Evolutionary conservation across 192 early-diverging fungal species (phyloP).

Genomic region (Spizellomyces sp.): DNA sequence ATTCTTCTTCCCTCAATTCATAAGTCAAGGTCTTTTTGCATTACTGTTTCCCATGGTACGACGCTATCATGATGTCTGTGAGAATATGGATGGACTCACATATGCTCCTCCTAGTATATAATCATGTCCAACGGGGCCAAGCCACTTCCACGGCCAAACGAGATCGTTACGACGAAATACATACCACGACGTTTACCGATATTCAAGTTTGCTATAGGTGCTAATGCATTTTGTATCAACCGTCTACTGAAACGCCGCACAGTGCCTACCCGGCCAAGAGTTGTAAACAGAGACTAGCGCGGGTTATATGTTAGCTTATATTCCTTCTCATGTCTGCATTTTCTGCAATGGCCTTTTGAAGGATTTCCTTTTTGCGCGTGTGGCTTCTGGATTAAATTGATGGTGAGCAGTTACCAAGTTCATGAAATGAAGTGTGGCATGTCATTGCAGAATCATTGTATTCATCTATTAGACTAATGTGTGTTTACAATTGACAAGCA

Average conservation of each 20-base stretch:
- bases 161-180: constrained; percentile 4
- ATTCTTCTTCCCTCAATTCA: constrained; percentile 52
- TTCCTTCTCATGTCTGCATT: no score
- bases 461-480: not conserved
- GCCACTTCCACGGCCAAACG: constrained; percentile 38
- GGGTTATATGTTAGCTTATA: no score
- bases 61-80: not conserved
- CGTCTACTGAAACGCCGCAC: not conserved
- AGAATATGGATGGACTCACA: not conserved
- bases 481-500: not conserved
- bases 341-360: no score
- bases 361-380: no score
- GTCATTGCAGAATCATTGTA: no score
- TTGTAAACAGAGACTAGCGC: no score
- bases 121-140: constrained; percentile 56
- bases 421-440: no score
- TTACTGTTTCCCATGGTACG: constrained; percentile 54
- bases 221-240: constrained; percentile 29
- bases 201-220: constrained; percentile 36
- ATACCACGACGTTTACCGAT: constrained; percentile 40
- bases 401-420: no score
- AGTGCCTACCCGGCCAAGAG: no score
- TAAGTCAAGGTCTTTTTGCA: constrained; percentile 52
- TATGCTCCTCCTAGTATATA: constrained; percentile 39
- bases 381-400: no score